phyloP scores from a whole-genome alignment of 495 filamentous ascomycete species.

The Penicillium atrosanguineum region DNA sequence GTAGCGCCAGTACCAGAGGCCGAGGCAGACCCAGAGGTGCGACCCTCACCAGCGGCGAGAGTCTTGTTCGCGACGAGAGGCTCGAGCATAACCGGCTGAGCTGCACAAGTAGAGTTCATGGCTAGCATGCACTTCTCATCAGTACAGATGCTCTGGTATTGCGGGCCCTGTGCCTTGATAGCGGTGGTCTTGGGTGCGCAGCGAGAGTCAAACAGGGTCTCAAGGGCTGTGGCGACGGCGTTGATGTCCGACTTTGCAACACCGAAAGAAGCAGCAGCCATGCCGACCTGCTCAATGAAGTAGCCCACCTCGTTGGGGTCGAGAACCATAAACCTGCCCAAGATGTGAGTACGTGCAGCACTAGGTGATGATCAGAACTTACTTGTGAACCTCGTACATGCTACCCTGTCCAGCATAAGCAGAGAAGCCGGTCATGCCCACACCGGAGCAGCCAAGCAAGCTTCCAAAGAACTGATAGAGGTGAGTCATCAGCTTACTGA shows the following conservation, averaged over 20 bases:
- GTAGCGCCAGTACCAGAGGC: not conserved
- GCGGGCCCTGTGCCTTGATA: conserved; percentile 27
- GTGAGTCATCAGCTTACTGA: conserved; percentile 52
- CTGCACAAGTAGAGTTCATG: conserved; percentile 17
- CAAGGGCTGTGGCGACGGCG: conserved; percentile 28
- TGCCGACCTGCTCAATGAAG: conserved; percentile 53
- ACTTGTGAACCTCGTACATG: conserved; percentile 52
- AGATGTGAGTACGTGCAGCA: not conserved
- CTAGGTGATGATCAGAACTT: conserved; percentile 1
- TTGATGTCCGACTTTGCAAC: conserved; percentile 29
- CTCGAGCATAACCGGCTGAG: conserved; percentile 5
- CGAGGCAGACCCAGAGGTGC: not conserved
- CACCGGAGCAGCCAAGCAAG: conserved; percentile 48
- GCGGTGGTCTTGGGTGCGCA: conserved; percentile 36
- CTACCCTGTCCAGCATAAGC: conserved; percentile 40
- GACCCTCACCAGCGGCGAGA: conserved; percentile 15
- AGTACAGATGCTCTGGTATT: conserved; percentile 46
- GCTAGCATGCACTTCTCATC: conserved; percentile 37
- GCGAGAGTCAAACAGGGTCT: conserved; percentile 39
- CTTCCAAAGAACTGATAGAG: conserved; percentile 54
- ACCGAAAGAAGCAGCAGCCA: conserved; percentile 51
- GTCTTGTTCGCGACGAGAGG: conserved; percentile 17
- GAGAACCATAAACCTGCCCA: conserved; percentile 52
- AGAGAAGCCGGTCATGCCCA: conserved; percentile 41
- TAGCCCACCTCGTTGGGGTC: conserved; percentile 45